Conservation (phyloP, 768 basidiomycete genomes). For the Megacollybia marginata region DNA sequence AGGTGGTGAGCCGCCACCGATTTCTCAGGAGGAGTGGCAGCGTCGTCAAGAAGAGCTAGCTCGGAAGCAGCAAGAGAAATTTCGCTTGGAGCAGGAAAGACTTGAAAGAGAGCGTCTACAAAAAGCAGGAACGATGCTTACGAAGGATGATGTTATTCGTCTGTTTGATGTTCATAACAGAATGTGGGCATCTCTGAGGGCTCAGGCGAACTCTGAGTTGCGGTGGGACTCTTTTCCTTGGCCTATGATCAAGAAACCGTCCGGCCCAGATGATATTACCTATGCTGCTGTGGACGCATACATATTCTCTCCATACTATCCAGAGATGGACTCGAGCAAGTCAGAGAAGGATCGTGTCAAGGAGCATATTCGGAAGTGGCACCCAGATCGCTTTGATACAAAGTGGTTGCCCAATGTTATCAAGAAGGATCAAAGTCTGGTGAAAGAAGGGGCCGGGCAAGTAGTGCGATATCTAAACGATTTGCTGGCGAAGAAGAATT, state of each 20-base stretch:
- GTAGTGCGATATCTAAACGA: slow-evolving; percentile 70
- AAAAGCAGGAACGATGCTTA: slow-evolving; percentile 24
- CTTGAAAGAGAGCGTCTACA: slow-evolving; percentile 37
- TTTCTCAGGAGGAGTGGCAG: slow-evolving; percentile 41
- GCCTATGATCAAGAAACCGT: slow-evolving; percentile 58
- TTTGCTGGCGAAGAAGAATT: slow-evolving; percentile 48
- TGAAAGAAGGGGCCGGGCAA: slow-evolving; percentile 64
- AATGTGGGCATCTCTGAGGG: slow-evolving; percentile 46
- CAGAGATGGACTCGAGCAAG: slow-evolving; percentile 43
- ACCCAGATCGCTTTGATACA: slow-evolving; percentile 77
- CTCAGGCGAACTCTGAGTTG: slow-evolving; percentile 29
- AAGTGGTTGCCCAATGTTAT: slow-evolving; percentile 57
- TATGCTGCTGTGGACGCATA: slow-evolving; percentile 50
- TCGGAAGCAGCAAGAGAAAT: slow-evolving; percentile 60
- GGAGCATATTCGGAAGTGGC: slow-evolving; percentile 71
- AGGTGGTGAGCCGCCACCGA: neutral
- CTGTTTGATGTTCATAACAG: slow-evolving; percentile 56
- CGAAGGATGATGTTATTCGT: slow-evolving; percentile 48
- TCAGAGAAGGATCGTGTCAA: slow-evolving; percentile 63
- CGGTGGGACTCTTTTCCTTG: slow-evolving; percentile 69
- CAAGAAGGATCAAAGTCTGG: slow-evolving; percentile 56
- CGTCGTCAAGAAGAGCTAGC: slow-evolving; percentile 59
- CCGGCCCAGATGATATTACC: slow-evolving; percentile 54
- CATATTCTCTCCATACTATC: slow-evolving; percentile 49
- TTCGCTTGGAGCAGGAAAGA: slow-evolving; percentile 60